Evolutionary conservation across 164 flowering plant genomes (phyloP).

Genomic region (Vitis cinerea): DNA sequence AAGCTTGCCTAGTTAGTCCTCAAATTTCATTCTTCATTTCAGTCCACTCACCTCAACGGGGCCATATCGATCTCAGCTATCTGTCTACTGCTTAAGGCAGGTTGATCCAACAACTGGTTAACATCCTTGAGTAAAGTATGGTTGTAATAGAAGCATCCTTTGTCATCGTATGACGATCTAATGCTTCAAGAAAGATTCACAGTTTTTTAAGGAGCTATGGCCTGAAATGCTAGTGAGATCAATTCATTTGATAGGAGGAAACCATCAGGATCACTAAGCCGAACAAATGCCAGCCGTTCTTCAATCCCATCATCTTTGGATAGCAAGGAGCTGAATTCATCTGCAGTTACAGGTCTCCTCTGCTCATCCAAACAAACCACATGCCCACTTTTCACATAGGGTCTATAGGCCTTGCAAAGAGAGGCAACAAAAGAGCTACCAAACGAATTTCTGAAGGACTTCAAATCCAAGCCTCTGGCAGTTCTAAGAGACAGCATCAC

Average conservation of each 20-base stretch:
- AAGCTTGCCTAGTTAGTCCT: neutral
- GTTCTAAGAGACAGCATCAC: constrained; percentile 89
- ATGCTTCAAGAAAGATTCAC: neutral
- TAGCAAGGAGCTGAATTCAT: constrained; percentile 35
- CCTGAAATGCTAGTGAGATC: constrained; percentile 75
- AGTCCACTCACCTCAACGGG: neutral
- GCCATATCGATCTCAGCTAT: neutral
- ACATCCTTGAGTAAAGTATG: neutral
- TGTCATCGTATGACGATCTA: no score
- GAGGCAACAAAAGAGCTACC: constrained; percentile 46
- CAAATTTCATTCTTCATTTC: neutral
- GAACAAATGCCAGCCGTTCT: constrained; percentile 34
- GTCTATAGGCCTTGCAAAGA: constrained; percentile 53
- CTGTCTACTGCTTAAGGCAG: neutral
- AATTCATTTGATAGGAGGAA: constrained; percentile 92
- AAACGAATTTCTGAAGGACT: constrained; percentile 53
- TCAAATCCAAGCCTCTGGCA: constrained; percentile 67
- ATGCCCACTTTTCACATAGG: constrained; percentile 80
- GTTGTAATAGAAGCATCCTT: neutral
- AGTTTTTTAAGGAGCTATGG: constrained; percentile 49
- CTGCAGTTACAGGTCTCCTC: constrained; percentile 36
- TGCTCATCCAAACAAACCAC: constrained; percentile 63
- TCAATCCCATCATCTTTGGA: constrained; percentile 21
- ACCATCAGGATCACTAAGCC: constrained; percentile 94
- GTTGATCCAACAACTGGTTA: neutral